Conservation (phyloP, 2,329 filamentous ascomycete species). For the Trichothecium roseum region DNA sequence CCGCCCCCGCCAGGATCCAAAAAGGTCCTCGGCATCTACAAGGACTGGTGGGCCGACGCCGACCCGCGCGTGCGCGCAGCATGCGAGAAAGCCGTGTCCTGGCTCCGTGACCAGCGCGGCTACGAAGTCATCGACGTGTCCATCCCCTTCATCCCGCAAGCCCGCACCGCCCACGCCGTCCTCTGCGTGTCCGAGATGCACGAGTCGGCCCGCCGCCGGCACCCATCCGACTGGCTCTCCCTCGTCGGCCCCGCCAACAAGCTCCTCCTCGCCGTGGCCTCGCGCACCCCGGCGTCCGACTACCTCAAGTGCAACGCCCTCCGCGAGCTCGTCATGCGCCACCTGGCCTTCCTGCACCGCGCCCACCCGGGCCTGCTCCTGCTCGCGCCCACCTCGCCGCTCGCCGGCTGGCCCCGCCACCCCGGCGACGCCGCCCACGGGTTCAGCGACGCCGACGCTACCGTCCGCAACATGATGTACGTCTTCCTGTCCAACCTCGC, state of each 20-base stretch:
- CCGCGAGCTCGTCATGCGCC: conserved; percentile 66
- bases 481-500: conserved; percentile 76
- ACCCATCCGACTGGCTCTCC: conserved; percentile 35
- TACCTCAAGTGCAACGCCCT: conserved; percentile 64
- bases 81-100: conserved; percentile 52
- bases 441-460: conserved; percentile 61
- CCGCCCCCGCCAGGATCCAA: conserved; percentile 29
- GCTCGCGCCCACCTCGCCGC: conserved; percentile 66
- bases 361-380: conserved; percentile 67
- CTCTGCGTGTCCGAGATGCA: conserved; percentile 67
- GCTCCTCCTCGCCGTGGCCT: conserved; percentile 55
- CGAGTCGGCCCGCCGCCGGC: conserved; percentile 30
- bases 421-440: conserved; percentile 57
- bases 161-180: conserved; percentile 65
- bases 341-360: conserved; percentile 61
- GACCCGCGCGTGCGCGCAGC: conserved; percentile 50
- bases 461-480: conserved; percentile 74
- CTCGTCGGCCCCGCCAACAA: conserved; percentile 57
- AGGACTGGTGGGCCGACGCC: conserved; percentile 37
- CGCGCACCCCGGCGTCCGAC: conserved; percentile 56
- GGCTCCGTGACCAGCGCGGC: conserved; percentile 39
- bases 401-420: conserved; percentile 60
- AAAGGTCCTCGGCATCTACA: conserved; percentile 63
- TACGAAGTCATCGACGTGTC: conserved; percentile 47
- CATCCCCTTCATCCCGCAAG: conserved; percentile 58